A percentile compares a stretch with the other conserved stretches of the same genome.
These are phyloP conservation scores for Leucosporidium scottii DNA, from an alignment of 768 basidiomycete genomes.

Conservation along the genomic window DNA sequence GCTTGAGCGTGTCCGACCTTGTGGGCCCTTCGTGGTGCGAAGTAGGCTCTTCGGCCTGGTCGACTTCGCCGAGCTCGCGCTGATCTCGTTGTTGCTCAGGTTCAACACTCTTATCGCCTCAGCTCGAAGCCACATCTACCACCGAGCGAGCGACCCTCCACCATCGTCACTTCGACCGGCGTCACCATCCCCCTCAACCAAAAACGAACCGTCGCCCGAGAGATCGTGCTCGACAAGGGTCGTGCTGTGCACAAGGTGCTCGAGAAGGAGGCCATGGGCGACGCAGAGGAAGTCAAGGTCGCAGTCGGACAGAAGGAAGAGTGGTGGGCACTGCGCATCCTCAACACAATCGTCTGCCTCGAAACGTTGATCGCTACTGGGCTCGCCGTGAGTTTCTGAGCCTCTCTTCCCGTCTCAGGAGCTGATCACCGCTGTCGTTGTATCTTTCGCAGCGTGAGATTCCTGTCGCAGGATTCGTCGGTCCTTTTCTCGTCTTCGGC, in stretches of 20 bases:
- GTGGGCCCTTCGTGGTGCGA: slow-evolving; percentile 24
- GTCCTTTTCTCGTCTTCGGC: slow-evolving; percentile 60
- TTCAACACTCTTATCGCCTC: slow-evolving; percentile 30
- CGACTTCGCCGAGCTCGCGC: background rate
- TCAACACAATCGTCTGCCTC: slow-evolving; percentile 66
- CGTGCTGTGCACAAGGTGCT: slow-evolving; percentile 69
- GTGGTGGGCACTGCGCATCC: slow-evolving; percentile 64
- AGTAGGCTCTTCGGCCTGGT: background rate
- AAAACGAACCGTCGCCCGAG: slow-evolving; percentile 52
- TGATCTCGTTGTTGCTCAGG: background rate
- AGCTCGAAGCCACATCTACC: slow-evolving; percentile 17
- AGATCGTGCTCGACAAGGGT: slow-evolving; percentile 54
- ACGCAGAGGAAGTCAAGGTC: slow-evolving; percentile 54
- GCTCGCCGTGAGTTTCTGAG: slow-evolving; percentile 11
- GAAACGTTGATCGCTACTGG: slow-evolving; percentile 45
- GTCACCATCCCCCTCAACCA: slow-evolving; percentile 41
- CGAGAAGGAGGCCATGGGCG: slow-evolving; percentile 58
- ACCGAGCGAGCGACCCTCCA: slow-evolving; percentile 9
- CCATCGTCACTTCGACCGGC: slow-evolving; percentile 5
- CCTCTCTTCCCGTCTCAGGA: background rate
- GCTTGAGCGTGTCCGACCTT: slow-evolving; percentile 17
- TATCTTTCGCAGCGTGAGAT: slow-evolving; percentile 63
- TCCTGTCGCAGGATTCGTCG: slow-evolving; percentile 70
- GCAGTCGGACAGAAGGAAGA: slow-evolving; percentile 57
- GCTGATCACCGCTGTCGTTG: too few relatives aligned